Evolutionary conservation across 495 filamentous ascomycete genomes (phyloP).

Genomic region (Penicillium chermesinum): DNA sequence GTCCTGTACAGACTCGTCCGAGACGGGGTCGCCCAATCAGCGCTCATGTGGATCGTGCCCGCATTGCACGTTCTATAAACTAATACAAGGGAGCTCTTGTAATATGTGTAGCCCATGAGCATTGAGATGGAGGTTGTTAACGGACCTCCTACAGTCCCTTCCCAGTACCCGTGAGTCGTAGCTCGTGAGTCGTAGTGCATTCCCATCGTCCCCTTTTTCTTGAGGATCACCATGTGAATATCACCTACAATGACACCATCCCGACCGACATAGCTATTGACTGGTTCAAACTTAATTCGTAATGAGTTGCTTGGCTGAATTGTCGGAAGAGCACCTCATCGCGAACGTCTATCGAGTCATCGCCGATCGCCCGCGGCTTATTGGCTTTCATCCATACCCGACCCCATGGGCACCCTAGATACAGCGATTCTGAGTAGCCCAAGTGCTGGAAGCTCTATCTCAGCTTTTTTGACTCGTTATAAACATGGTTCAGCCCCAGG

Average conservation of each 20-base stretch:
- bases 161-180: too few species aligned
- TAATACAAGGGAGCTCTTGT: too few species aligned
- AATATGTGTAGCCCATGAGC: too few species aligned
- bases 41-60: too few species aligned
- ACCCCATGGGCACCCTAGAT: slow-evolving; percentile 2
- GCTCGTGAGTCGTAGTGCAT: too few species aligned
- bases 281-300: neutral
- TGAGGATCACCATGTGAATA: neutral
- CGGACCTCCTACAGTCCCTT: too few species aligned
- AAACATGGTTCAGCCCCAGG: too few species aligned
- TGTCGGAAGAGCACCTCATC: slow-evolving; percentile 26
- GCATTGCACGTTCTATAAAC: too few species aligned
- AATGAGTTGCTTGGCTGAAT: neutral
- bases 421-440: neutral
- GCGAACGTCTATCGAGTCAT: slow-evolving; percentile 22
- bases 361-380: slow-evolving; percentile 8
- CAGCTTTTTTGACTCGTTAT: too few species aligned
- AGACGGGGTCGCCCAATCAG: neutral
- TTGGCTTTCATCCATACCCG: slow-evolving; percentile 2
- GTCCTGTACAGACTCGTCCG: neutral
- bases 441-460: too few species aligned
- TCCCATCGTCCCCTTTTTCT: too few species aligned
- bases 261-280: neutral
- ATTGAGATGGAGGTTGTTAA: too few species aligned
- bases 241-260: neutral